Evolutionary conservation across 2,329 filamentous ascomycete genomes (phyloP), one percentile per base, ranked within the genome.

Genomic region (Fonsecaea erecta): DNA sequence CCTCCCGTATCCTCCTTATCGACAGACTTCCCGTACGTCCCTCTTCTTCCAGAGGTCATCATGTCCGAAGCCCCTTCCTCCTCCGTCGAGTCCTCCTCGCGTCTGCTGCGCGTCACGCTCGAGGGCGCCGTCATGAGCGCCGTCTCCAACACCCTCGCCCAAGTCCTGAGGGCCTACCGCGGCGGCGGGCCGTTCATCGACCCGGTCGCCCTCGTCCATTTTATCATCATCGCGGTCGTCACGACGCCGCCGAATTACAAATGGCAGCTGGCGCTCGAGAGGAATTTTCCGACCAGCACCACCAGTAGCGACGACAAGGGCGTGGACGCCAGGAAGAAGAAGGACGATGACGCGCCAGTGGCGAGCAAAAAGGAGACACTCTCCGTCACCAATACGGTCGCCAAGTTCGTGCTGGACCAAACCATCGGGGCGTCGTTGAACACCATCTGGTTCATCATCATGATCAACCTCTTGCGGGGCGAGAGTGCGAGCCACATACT

Each of bases 191-290:
- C 56, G 30, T 57, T 74, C 37, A 76, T 87, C 56, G 83, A 87
- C 63, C 57, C 79, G 0, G 66, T 77, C 32, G 79, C 82, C 30
- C 77, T 87, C 48, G 72, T 84, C 21, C 90, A 93, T 74, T 97
- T 96, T 77, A 79, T 91, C 57, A 74, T 92, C 55, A 96, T 89
- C 80, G 85, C 88, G 68, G 74, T 91, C 40, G 74, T 96, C 64
- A 89, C 84, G 76, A 90, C 88, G 37, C 92, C 93, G 2, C 90
- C 90, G 52, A 97, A 97, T 78, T 91, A 92, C 75, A 75, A 91
- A 73, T 97, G 92, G 93, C 93, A 96, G 82, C 83, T 86, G 40
- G 90, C 85, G 74, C 83, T 97, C 56, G 93, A 97, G 78, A 80
- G 84, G 6, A 78, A 82, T 2, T 96, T 92, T 73, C 93, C 93